Percentiles rank a stretch among this genome's conserved stretches.
These are phyloP conservation scores for Postia placenta DNA, from an alignment of 768 basidiomycete genomes.

Conservation along the genomic window DNA sequence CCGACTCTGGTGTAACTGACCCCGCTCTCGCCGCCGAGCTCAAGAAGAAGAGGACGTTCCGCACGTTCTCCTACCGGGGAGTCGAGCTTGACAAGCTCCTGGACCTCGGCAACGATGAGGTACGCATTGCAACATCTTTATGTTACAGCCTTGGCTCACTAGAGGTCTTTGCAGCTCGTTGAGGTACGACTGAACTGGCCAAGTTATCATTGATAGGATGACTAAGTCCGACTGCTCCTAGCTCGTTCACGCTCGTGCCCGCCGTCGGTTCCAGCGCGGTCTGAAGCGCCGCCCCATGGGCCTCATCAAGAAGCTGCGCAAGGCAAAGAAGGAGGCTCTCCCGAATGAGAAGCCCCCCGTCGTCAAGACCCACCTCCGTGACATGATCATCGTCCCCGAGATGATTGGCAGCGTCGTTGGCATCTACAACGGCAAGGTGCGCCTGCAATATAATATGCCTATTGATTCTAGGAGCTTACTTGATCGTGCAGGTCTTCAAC, in stretches of 20 bases:
- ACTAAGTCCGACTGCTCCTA: conserved; percentile 22
- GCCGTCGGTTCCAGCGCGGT: conserved; percentile 97
- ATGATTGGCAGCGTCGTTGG: conserved; percentile 99
- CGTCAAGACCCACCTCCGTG: conserved; percentile 98
- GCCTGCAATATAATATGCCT: conserved; percentile 14
- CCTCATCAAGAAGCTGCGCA: conserved; percentile 98
- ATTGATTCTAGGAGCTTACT: not conserved
- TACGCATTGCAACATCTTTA: conserved; percentile 31
- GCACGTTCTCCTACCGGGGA: conserved; percentile 98
- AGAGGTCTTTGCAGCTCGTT: conserved; percentile 48
- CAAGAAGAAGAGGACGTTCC: conserved; percentile 99
- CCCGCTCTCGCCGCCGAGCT: conserved; percentile 91
- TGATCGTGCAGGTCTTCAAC: conserved; percentile 66
- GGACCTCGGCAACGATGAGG: conserved; percentile 93
- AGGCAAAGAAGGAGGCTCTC: conserved; percentile 99
- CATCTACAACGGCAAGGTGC: conserved; percentile 96
- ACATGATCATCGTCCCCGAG: conserved; percentile 99
- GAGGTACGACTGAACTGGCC: conserved; percentile 45
- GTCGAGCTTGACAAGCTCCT: conserved; percentile 97
- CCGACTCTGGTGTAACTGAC: conserved; percentile 82
- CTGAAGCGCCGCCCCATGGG: conserved; percentile 98
- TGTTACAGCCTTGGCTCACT: not conserved
- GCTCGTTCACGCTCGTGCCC: conserved; percentile 98
- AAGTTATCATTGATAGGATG: not conserved
- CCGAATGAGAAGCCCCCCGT: conserved; percentile 98